These are phyloP conservation scores for Psilocybe azurescens DNA, from an alignment of 768 basidiomycete species.

Conservation along the genomic window DNA sequence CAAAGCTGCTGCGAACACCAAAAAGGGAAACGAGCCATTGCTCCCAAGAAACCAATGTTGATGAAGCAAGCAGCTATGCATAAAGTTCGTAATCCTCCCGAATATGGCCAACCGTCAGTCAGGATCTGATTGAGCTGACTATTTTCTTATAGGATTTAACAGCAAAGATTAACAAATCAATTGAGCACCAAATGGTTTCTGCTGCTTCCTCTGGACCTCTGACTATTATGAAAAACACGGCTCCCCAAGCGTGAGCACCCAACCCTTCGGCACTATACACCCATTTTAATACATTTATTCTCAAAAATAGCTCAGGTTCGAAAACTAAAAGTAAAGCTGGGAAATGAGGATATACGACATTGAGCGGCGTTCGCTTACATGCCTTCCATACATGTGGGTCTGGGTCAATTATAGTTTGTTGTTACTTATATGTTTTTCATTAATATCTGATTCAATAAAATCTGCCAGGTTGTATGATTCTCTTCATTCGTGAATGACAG, in stretches of 20 bases:
- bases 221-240: conserved; percentile 86
- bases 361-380: conserved; percentile 13
- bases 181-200: conserved; percentile 89
- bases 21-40: conserved; percentile 77
- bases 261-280: neutral
- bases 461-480: conserved; percentile 8
- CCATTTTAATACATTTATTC: neutral
- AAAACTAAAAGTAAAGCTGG: conserved; percentile 22
- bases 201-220: conserved; percentile 90
- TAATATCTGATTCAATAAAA: conserved; percentile 12
- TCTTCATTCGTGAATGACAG: conserved; percentile 10
- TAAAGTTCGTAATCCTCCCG: conserved; percentile 52
- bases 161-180: conserved; percentile 90
- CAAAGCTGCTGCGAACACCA: conserved; percentile 71
- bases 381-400: conserved; percentile 8
- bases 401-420: conserved; percentile 4
- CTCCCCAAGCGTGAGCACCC: conserved; percentile 45
- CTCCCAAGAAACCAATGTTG: conserved; percentile 80
- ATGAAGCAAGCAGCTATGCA: conserved; percentile 81
- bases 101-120: neutral
- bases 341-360: conserved; percentile 17
- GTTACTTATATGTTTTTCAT: neutral
- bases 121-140: neutral
- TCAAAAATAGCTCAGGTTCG: conserved; percentile 10
- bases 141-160: conserved; percentile 68